Conservation (phyloP, 2,329 filamentous ascomycete species). For the Lasiodiplodia gonubiensis region DNA sequence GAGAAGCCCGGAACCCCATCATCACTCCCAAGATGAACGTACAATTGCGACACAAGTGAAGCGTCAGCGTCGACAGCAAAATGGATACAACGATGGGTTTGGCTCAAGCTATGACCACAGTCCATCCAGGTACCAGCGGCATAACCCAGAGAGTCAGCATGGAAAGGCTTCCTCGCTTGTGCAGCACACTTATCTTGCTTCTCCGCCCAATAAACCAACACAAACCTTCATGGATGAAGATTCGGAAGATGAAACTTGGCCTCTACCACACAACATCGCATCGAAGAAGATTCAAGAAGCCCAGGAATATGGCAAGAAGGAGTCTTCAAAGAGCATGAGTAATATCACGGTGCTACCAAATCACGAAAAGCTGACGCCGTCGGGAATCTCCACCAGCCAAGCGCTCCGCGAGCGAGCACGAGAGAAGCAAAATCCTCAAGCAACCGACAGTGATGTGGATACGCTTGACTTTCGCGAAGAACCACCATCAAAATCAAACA, state of each 20-base stretch:
- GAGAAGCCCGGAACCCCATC: not conserved
- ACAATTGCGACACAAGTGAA: not conserved
- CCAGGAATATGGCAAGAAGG: no score
- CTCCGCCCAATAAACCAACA: not conserved
- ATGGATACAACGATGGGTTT: not conserved
- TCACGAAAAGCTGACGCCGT: not conserved
- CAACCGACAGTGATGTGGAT: not conserved
- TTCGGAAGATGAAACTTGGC: slow-evolving; percentile 5
- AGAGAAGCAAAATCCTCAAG: not conserved
- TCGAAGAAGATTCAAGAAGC: not conserved
- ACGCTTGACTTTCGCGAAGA: not conserved
- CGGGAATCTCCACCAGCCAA: slow-evolving; percentile 3
- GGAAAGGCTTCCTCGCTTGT: not conserved
- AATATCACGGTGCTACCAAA: no score
- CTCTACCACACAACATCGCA: not conserved
- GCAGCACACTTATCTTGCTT: no score
- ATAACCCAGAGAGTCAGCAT: not conserved
- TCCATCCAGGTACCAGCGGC: no score
- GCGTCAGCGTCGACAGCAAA: not conserved
- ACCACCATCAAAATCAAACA: not conserved
- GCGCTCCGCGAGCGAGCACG: not conserved
- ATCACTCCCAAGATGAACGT: not conserved
- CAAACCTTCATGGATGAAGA: slow-evolving; percentile 13
- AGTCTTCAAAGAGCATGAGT: not conserved
- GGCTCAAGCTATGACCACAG: no score